Conservation (phyloP, 306 rosid genomes). For the Neltuma alba region DNA sequence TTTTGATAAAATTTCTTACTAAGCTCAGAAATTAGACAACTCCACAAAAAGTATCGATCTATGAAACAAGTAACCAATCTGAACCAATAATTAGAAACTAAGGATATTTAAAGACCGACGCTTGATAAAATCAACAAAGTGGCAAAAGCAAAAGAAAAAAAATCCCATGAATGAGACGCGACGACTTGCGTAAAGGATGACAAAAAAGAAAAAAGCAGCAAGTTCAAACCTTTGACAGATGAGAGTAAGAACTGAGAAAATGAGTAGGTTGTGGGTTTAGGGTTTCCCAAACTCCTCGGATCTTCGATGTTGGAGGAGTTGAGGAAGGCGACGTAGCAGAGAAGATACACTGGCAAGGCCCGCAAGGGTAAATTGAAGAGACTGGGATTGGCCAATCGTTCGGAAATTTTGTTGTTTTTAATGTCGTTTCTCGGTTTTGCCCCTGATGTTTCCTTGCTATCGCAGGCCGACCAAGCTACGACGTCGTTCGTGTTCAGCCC, state of each 20-base stretch:
- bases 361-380: background rate
- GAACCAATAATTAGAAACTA: background rate
- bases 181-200: background rate
- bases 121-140: background rate
- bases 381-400: conserved; percentile 18
- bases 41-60: conserved; percentile 9
- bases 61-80: background rate
- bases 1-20: background rate
- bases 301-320: conserved; percentile 45
- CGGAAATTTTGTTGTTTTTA: background rate
- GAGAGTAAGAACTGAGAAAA: conserved; percentile 24
- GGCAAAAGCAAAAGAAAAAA: background rate
- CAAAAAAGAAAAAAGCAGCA: background rate
- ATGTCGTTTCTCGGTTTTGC: conserved; percentile 30
- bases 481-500: background rate
- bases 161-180: background rate
- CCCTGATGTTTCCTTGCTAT: conserved; percentile 21
- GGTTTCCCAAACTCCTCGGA: conserved; percentile 59
- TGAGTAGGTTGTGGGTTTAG: conserved; percentile 19
- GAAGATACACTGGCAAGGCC: background rate
- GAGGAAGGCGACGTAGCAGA: conserved; percentile 13
- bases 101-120: background rate
- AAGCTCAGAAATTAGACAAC: conserved; percentile 6
- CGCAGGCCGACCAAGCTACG: background rate
- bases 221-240: conserved; percentile 22